Base-by-base conservation (phyloP, 345 rosid species). In the Salix dunnii region DNA sequence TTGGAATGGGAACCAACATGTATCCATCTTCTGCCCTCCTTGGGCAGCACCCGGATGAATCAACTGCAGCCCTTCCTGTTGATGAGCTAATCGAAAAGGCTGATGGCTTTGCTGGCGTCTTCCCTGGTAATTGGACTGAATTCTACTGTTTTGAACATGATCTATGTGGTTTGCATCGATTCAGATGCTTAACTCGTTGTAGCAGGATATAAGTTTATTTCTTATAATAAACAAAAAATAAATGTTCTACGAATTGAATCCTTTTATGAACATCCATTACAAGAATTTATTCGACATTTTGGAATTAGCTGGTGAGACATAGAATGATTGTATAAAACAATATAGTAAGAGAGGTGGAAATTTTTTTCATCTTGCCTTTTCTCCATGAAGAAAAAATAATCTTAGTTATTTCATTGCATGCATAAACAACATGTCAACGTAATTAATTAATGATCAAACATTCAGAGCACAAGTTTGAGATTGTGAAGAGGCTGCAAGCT, bases 1-100 rank as follows among this genome's bases (percentile, higher is more conserved):
- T 94, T 23, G 98, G 97, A 58, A 94, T 94, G 98, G 98, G 98
- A 28, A 94, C 96, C 33, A 92, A 94, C 80, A 94, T 94, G 98
- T 92, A 94, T 78, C 97, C 98, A n/a, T 94, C 97, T 68, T 92
- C 98, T 10, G 90, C 95, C 43, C 92, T 94, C 62, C 91, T 94
- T 62, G 98, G 98, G 38, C 83, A 91, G 65, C 74, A 83, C 48
- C 89, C 85, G 74, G 92, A 88, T 68, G 91, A 81, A 28, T 40
- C 84, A 1, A 72, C 92, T 69, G 83, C 89, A 61, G 62, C 81
- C 38, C 85, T 92, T 48, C 90, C 90, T n/a, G 82, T 91, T 42
- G 96, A 94, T 71, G 98, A 94, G 79, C 94, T 94, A 67, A 94
- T 94, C 7, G 97, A 92, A 86, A 94, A 89, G 89, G 98, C 98